Base-by-base conservation (phyloP, 2,329 filamentous ascomycete species). In the Phialophora tarda region DNA sequence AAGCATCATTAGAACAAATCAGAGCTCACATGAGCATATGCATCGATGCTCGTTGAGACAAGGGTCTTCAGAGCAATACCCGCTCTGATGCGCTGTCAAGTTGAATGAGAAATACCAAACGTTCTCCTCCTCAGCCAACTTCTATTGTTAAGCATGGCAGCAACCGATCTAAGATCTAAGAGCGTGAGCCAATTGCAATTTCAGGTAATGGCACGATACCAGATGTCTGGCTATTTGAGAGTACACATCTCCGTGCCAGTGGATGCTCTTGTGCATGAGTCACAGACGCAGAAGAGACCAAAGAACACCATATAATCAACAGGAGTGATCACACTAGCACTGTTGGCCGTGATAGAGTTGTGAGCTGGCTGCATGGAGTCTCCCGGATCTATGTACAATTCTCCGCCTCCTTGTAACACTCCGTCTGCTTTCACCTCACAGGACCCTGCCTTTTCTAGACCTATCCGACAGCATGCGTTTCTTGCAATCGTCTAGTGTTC, bases 301-400 rank as follows among this genome's bases (percentile, higher is more conserved):
- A 44, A 17, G 14, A 8, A n/a, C n/a, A 21, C 38, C 38, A n/a
- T 44, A 6, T 2, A 51, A 26, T 17, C 21, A 28, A 12, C 11
- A 14, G 24, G 21, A 28, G 17, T 10, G 3, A 51, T 28, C 12
- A 10, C 14, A 59, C 32, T 21, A 24, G 47, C n/a, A 24, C 47
- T 48, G 28, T 21, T 50, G 53, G 57, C 51, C 34, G 57, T 55
- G 23, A 58, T 57, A 32, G 53, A 64, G 55, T 47, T 58, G 63
- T 67, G 59, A 57, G 61, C 34, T 61, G 48, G 66, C 63, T 63
- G 66, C 57, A 44, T 59, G 44, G 57, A 48, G 30, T 63, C 30
- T n/a, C 55, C 60, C 59, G 53, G 63, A 50, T 68, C 66, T 68
- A 68, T 68, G 62, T 68, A 68, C 66, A 68, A 64, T 68, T 38